These are phyloP conservation scores for Parascedosporium putredinis DNA, from an alignment of 2,329 filamentous ascomycete species.

Conservation along the genomic window DNA sequence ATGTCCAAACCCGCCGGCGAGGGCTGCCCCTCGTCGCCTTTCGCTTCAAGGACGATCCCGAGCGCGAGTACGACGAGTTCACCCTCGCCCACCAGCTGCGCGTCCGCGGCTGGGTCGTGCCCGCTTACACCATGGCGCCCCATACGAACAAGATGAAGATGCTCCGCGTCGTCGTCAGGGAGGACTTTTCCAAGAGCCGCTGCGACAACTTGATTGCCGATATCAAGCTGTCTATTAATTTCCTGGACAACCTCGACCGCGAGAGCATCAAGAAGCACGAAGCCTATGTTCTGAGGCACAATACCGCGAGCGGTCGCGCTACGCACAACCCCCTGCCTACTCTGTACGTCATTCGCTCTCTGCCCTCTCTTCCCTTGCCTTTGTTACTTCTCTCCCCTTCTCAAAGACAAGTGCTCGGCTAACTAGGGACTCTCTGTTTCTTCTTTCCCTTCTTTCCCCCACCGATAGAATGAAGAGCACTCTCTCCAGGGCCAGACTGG, in stretches of 20 bases:
- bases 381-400: conserved; percentile 11
- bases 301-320: conserved; percentile 39
- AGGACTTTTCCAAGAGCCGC: conserved; percentile 76
- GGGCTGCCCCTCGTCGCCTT: conserved; percentile 88
- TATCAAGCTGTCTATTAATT: conserved; percentile 63
- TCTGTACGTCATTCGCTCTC: conserved; percentile 24
- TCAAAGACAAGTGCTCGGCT: too few relatives aligned
- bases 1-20: conserved; percentile 70
- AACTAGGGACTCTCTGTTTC: too few relatives aligned
- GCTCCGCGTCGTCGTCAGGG: conserved; percentile 82
- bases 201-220: conserved; percentile 72
- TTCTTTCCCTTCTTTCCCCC: too few relatives aligned
- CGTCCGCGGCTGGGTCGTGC: conserved; percentile 83
- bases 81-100: conserved; percentile 76
- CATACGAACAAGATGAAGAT: conserved; percentile 77
- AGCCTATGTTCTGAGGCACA: conserved; percentile 50
- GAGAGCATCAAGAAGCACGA: conserved; percentile 60
- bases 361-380: conserved; percentile 1
- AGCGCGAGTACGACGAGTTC: conserved; percentile 61
- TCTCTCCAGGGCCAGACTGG: conserved; percentile 81
- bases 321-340: conserved; percentile 41
- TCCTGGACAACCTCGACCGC: conserved; percentile 64
- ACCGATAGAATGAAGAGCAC: conserved; percentile 68
- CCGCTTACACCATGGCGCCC: conserved; percentile 94
- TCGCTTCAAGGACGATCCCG: conserved; percentile 53